These are phyloP conservation scores for Penicillium steckii DNA, from an alignment of 495 filamentous ascomycete genomes.

Conservation along the genomic window DNA sequence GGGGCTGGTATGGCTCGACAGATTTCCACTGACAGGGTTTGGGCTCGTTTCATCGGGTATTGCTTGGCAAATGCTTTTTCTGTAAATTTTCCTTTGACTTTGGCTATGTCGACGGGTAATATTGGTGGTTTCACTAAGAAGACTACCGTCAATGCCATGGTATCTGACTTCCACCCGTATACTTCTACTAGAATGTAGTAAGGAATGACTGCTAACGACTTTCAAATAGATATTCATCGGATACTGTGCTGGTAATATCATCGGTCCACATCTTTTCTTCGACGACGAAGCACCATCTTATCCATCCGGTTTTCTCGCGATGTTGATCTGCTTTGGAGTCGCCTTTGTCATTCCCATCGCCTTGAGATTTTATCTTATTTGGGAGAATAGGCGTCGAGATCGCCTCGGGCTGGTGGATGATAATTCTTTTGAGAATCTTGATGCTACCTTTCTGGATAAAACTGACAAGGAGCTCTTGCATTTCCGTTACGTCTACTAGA, in stretches of 20 bases:
- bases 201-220: not conserved
- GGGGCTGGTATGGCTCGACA: conserved; percentile 6
- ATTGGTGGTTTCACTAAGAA: conserved; percentile 27
- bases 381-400: conserved; percentile 9
- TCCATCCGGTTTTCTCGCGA: conserved; percentile 6
- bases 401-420: not conserved
- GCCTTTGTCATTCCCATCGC: not conserved
- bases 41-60: conserved; percentile 10
- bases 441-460: not conserved
- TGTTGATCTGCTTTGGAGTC: conserved; percentile 4
- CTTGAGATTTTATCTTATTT: conserved; percentile 9
- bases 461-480: not conserved
- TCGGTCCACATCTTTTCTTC: conserved; percentile 18
- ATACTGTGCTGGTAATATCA: conserved; percentile 42
- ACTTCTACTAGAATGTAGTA: not conserved
- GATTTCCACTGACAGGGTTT: not conserved
- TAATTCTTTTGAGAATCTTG: not conserved
- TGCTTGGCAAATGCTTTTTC: conserved; percentile 8
- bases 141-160: conserved; percentile 11
- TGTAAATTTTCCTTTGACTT: conserved; percentile 2
- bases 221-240: conserved; percentile 16
- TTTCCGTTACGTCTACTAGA: not conserved
- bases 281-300: conserved; percentile 14
- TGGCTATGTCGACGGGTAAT: conserved; percentile 17
- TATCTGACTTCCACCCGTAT: not conserved